Percentiles rank a stretch among this genome's conserved stretches.
Evolutionary conservation across 768 basidiomycete genomes (phyloP).

Genomic region (Trichaptum fuscoviolaceum): DNA sequence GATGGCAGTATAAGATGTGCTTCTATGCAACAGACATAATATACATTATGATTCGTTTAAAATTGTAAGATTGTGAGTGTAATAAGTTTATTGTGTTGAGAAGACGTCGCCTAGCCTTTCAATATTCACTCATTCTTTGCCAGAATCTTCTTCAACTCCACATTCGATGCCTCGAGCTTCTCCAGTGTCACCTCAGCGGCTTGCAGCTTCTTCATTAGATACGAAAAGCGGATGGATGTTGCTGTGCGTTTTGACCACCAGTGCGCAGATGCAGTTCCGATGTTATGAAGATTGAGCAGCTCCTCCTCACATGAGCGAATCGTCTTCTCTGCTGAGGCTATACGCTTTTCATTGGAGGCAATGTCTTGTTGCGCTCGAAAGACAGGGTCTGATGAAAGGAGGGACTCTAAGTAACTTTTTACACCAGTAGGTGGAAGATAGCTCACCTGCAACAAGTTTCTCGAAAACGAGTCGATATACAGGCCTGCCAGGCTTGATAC

Average conservation of each 20-base stretch:
- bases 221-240: conserved; percentile 54
- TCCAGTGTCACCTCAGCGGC: conserved; percentile 65
- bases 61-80: no score
- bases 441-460: conserved; percentile 67
- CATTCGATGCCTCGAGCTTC: conserved; percentile 65
- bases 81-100: no score
- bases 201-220: conserved; percentile 72
- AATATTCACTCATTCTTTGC: conserved; percentile 30
- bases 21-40: background rate
- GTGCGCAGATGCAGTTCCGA: conserved; percentile 45
- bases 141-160: conserved; percentile 55
- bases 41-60: background rate
- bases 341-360: conserved; percentile 65
- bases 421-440: conserved; percentile 4
- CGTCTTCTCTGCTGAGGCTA: conserved; percentile 52
- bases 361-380: conserved; percentile 84
- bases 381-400: conserved; percentile 48
- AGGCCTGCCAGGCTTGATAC: conserved; percentile 86
- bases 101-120: background rate
- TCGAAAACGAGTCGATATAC: conserved; percentile 84
- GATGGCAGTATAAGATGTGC: background rate
- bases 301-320: conserved; percentile 76
- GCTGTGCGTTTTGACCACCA: conserved; percentile 44
- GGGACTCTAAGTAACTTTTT: conserved; percentile 9
- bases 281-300: conserved; percentile 58